Base-by-base conservation (phyloP, 2,329 filamentous ascomycete species). In the Fusarium torreyae region DNA sequence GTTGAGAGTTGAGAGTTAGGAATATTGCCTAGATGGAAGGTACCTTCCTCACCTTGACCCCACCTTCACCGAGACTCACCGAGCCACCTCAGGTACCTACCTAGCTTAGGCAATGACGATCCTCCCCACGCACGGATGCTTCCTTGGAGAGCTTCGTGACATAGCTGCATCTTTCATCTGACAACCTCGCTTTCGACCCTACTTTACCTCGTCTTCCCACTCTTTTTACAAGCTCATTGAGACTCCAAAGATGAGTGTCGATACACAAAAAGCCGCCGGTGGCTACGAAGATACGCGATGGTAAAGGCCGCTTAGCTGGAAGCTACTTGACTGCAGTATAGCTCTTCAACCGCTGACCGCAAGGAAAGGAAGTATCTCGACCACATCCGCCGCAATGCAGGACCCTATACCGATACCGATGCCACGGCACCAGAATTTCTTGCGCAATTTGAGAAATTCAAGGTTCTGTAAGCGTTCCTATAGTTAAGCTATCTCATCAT, bases 381-480 rank as follows among this genome's bases (percentile, higher is more conserved):
- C 81, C 91, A 87, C 66, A 90, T 98, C 69, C 87, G 97, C 58
- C 90, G 86, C 61, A 91, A 90, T 33, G 83, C 87, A 5, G 95
- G 96, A 2, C 94, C 96, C 2, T 97, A 93, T 79, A 94, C 92
- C 34, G 91, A 94, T 69, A 86, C 89, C 28, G 88, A 82, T 9
- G 82, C 83, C 17, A 82, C 83, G 26, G 83, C 83, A 49, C 84
- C 86, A 51, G 85, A 88, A 68, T 83, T 83, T 24, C 80, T 88
- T 8, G 81, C 83, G 9, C 83, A 84, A 63, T 86, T 94, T 69
- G 89, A 92, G 60, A 85, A 85, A 46, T 89, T 92, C 75, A 96
- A 93, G 79, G 86, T 97, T 59, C 79, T 97, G 88, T 94, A 81
- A 78, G 90, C 80, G 22, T 44, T 54, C 24, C 34, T 26, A 39